A percentile compares a stretch with the other conserved stretches of the same genome.
These are phyloP conservation scores for Daldinia caldariorum DNA, from an alignment of 495 filamentous ascomycete species.

Conservation along the genomic window DNA sequence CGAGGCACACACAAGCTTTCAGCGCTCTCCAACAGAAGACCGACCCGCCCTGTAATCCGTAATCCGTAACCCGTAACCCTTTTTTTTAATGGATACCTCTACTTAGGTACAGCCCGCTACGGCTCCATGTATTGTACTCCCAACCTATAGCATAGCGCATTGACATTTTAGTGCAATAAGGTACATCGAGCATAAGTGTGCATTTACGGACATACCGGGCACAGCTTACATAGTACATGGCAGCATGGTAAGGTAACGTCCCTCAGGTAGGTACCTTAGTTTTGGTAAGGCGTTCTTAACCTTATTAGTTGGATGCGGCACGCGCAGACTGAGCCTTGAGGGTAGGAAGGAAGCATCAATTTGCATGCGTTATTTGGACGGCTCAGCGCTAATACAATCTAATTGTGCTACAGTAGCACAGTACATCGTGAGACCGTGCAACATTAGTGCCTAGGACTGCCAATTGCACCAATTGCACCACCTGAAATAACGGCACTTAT, in stretches of 20 bases:
- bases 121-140: not conserved
- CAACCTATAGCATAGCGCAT: not conserved
- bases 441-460: slow-evolving; percentile 5
- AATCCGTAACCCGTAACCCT: not conserved
- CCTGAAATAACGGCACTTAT: slow-evolving; percentile 9
- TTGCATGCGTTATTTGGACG: slow-evolving; percentile 32
- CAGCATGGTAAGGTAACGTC: not conserved
- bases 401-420: slow-evolving; percentile 33
- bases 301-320: slow-evolving; percentile 25
- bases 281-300: slow-evolving; percentile 11
- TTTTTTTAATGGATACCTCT: slow-evolving; percentile 31
- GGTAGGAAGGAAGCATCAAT: slow-evolving; percentile 23
- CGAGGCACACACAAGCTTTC: not conserved
- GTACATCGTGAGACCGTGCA: slow-evolving; percentile 8
- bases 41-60: slow-evolving; percentile 27
- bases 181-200: not conserved
- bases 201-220: no score
- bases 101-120: slow-evolving; percentile 3
- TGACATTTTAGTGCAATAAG: no score
- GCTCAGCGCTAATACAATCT: slow-evolving; percentile 42
- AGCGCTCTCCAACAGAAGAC: slow-evolving; percentile 5
- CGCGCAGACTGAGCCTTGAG: slow-evolving; percentile 24
- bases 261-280: slow-evolving; percentile 10
- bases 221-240: not conserved
- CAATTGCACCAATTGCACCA: not conserved